Conservation (phyloP, 176 grass and related monocot species). For the Oryza glumipatula region DNA sequence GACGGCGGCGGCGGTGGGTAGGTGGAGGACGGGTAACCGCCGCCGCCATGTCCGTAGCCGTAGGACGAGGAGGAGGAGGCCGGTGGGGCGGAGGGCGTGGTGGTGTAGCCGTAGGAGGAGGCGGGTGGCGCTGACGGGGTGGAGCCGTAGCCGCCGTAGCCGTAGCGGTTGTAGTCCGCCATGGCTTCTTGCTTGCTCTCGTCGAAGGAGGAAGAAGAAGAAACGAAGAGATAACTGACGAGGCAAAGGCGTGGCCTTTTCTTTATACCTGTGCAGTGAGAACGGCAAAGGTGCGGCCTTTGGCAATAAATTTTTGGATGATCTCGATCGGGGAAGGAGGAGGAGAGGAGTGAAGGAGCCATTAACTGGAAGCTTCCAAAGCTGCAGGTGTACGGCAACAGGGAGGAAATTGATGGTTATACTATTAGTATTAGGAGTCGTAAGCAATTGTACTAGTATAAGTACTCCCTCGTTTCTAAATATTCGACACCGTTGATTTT, state of each 20-base stretch:
- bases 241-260: not conserved
- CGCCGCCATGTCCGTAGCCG: conserved; percentile 3
- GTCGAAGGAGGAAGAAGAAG: not conserved
- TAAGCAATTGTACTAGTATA: not conserved
- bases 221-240: not conserved
- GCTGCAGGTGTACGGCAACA: not conserved
- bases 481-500: too few relatives aligned
- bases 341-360: too few relatives aligned
- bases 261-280: not conserved
- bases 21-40: conserved; percentile 23
- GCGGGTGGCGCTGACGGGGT: not conserved
- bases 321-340: too few relatives aligned
- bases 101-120: conserved; percentile 17
- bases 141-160: conserved; percentile 2
- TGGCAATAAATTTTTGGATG: too few relatives aligned
- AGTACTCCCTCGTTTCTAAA: too few relatives aligned
- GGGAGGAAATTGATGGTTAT: not conserved
- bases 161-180: conserved; percentile 56
- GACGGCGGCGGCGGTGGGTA: conserved; percentile 25
- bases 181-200: not conserved
- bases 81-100: not conserved
- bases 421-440: not conserved
- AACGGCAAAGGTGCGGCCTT: not conserved
- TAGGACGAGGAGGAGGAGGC: conserved; percentile 13
- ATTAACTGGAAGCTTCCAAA: too few relatives aligned